A percentile compares a stretch with the other conserved stretches of the same genome.
phyloP scores from a whole-genome alignment of 768 basidiomycete genomes.

The Asterophora parasitica region DNA sequence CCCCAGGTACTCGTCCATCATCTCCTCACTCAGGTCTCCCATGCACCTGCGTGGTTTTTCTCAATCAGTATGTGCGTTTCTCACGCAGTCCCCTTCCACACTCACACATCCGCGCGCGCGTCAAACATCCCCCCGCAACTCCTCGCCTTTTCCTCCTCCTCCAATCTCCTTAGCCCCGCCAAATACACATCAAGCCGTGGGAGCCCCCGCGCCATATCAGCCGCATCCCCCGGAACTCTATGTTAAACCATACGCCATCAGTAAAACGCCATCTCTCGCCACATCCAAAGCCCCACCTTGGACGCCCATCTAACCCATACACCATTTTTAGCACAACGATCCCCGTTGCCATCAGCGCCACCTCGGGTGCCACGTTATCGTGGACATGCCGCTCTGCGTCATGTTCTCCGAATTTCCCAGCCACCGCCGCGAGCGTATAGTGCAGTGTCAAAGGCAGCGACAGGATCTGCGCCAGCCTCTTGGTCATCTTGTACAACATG shows the following conservation, averaged over 20 bases:
- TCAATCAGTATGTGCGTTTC: conserved; percentile 5
- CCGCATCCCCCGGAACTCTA: conserved; percentile 39
- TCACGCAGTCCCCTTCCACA: conserved; percentile 8
- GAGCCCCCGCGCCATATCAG: conserved; percentile 60
- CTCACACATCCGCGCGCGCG: conserved; percentile 43
- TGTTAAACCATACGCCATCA: conserved; percentile 5
- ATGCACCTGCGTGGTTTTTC: conserved; percentile 37
- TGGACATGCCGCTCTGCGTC: conserved; percentile 46
- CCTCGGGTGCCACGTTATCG: conserved; percentile 68
- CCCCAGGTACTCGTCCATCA: conserved; percentile 59
- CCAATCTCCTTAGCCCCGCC: conserved; percentile 32
- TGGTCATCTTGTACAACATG: conserved; percentile 58
- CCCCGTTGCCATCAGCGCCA: conserved; percentile 51
- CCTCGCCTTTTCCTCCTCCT: conserved; percentile 27
- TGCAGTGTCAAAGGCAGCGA: conserved; percentile 60
- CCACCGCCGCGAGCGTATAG: conserved; percentile 42
- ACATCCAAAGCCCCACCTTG: conserved; percentile 39
- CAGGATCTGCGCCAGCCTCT: conserved; percentile 50
- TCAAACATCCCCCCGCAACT: conserved; percentile 35
- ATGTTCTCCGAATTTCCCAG: conserved; percentile 27
- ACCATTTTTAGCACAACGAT: conserved; percentile 78
- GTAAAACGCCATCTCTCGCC: background rate
- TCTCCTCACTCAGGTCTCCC: conserved; percentile 44
- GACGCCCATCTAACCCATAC: conserved; percentile 74
- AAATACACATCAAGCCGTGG: conserved; percentile 49